phyloP scores from a whole-genome alignment of 768 basidiomycete genomes.

The Serendipita sp. region DNA sequence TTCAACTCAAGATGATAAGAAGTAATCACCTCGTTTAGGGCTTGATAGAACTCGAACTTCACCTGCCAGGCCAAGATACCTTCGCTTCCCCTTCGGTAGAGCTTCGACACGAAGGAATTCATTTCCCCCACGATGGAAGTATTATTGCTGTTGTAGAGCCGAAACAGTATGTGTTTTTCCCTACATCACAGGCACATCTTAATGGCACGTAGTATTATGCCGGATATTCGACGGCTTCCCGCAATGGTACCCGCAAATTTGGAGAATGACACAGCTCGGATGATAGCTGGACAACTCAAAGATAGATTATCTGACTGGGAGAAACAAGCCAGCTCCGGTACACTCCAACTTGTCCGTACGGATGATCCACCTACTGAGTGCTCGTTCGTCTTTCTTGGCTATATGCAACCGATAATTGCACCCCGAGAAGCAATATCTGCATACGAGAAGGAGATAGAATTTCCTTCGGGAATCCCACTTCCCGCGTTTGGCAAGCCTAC shows the following conservation, averaged over 20 bases:
- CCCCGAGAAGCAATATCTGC: not conserved
- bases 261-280: not conserved
- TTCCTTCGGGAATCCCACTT: not conserved
- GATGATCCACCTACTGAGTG: not conserved
- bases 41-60: not conserved
- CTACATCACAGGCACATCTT: not conserved
- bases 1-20: not conserved
- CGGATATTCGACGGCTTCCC: not conserved
- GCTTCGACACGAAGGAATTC: not conserved
- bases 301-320: not conserved
- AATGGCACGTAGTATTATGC: not conserved
- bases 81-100: not conserved
- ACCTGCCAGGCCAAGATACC: not conserved
- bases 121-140: not conserved
- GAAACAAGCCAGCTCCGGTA: not conserved
- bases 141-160: not conserved
- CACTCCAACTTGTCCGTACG: not conserved
- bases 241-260: not conserved
- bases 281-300: not conserved
- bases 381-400: not conserved
- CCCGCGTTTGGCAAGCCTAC: not conserved
- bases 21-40: not conserved
- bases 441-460: not conserved
- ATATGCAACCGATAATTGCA: not conserved
- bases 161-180: not conserved